Base-by-base conservation (phyloP, 2,329 filamentous ascomycete species). In the Sarocladiaceae sp. region DNA sequence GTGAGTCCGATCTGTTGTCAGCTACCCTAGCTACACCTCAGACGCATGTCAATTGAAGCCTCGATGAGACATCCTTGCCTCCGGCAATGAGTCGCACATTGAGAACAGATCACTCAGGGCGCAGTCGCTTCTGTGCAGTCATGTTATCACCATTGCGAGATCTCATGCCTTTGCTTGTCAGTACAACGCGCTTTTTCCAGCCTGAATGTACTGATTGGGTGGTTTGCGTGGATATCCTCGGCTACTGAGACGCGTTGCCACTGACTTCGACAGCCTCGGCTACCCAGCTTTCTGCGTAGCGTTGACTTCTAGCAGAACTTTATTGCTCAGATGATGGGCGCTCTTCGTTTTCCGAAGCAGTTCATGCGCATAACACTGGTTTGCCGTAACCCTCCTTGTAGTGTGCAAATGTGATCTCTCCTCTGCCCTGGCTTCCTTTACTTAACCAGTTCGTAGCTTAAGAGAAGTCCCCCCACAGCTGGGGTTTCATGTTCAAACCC, bases 201-300 rank as follows among this genome's bases (percentile, higher is more conserved):
- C 57, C 57, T 0, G 56, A 58, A 1, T 57, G 44, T 2, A 57
- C 57, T 11, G 40, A 58, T 35, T 37, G 3, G 57, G 58, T 12
- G 6, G 39, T 44, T n/a, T 20, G 39, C 17, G 18, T 44, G 6
- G 23, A n/a, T 20, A 44, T 44, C 39, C 39, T 44, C 10, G 39
- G 54, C 53, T 10, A 50, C 26, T 59, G 53, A 20, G 59, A 59
- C 18, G 59, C 55, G 4, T 59, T 59, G 17, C n/a, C n/a, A n/a
- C n/a, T n/a, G n/a, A n/a, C n/a, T n/a, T n/a, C n/a, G n/a, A n/a
- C n/a, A n/a, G n/a, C n/a, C n/a, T n/a, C n/a, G n/a, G n/a, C n/a
- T n/a, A n/a, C n/a, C n/a, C n/a, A 59, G 56, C 52, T 59, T 59
- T 11, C 51, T 59, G 22, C 57, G 59, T 3, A 55, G 57, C 52